These are phyloP conservation scores for Chrysosphaeria jannelii DNA, from an alignment of 2,329 filamentous ascomycete genomes.

Conservation along the genomic window DNA sequence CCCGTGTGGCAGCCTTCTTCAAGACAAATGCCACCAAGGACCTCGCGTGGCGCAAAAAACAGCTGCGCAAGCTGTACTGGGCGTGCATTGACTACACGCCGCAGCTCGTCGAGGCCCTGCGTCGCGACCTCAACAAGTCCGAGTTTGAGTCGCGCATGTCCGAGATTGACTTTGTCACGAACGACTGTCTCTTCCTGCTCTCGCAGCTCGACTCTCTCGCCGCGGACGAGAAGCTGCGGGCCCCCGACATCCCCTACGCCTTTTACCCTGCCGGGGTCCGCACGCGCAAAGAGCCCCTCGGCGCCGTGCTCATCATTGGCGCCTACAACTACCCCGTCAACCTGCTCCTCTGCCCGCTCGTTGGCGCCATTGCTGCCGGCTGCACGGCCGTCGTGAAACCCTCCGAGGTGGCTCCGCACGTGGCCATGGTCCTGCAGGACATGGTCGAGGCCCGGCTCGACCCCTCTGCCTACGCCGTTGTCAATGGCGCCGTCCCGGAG, in stretches of 20 bases:
- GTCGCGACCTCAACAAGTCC: constrained; percentile 51
- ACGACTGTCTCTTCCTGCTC: constrained; percentile 51
- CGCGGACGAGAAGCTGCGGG: constrained; percentile 42
- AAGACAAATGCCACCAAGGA: constrained; percentile 54
- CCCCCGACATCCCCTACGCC: constrained; percentile 30
- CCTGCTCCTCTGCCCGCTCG: constrained; percentile 44
- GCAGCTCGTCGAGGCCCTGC: constrained; percentile 43
- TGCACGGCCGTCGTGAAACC: constrained; percentile 81
- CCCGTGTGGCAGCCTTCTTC: constrained; percentile 36
- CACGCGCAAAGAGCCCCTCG: constrained; percentile 67
- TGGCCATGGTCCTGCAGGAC: constrained; percentile 51
- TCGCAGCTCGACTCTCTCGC: constrained; percentile 56
- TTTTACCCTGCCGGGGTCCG: constrained; percentile 41
- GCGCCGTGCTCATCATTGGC: constrained; percentile 58
- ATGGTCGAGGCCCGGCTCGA: constrained; percentile 53
- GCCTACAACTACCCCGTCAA: constrained; percentile 87
- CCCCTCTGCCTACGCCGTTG: constrained; percentile 38
- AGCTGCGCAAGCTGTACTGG: constrained; percentile 92
- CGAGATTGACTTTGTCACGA: constrained; percentile 52
- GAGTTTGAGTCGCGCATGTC: constrained; percentile 40
- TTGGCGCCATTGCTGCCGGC: constrained; percentile 76
- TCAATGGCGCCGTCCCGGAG: constrained; percentile 60
- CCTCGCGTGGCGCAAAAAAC: constrained; percentile 49
- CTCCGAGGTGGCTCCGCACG: constrained; percentile 49
- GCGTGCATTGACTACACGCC: constrained; percentile 49